Evolutionary conservation across 1,139 yeast genomes (phyloP).

Genomic region (Sugiyamaella japonica): DNA sequence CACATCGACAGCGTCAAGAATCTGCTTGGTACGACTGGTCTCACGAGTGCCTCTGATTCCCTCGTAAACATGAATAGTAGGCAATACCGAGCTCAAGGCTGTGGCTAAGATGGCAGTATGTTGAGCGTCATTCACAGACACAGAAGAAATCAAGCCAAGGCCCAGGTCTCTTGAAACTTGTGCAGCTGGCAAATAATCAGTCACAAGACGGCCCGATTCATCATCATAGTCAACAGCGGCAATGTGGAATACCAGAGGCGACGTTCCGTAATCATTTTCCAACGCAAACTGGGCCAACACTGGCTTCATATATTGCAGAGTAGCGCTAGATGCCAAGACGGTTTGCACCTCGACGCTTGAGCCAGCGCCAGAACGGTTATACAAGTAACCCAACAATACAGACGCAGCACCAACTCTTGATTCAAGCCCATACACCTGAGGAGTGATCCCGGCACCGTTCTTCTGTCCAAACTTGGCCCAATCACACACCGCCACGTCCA

Average conservation of each 20-base stretch:
- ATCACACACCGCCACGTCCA: conserved; percentile 59
- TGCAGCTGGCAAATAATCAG: conserved; percentile 63
- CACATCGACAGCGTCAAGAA: conserved; percentile 50
- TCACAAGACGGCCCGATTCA: conserved; percentile 51
- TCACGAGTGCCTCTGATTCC: conserved; percentile 69
- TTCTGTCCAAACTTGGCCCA: conserved; percentile 55
- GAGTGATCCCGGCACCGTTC: conserved; percentile 58
- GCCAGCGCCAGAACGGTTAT: conserved; percentile 33
- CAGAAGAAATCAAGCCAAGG: conserved; percentile 71
- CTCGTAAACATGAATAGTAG: conserved; percentile 73
- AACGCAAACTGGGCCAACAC: conserved; percentile 46
- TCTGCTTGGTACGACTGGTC: conserved; percentile 51
- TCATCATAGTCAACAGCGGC: conserved; percentile 72
- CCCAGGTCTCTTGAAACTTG: conserved; percentile 63
- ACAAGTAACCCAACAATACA: conserved; percentile 72
- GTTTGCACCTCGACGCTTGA: conserved; percentile 31
- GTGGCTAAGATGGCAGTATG: conserved; percentile 66
- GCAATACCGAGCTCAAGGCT: conserved; percentile 60
- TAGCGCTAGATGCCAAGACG: conserved; percentile 66
- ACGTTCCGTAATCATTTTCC: conserved; percentile 29
- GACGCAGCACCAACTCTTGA: conserved; percentile 84
- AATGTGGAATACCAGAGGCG: conserved; percentile 60
- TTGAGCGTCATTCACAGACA: conserved; percentile 49
- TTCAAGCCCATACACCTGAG: conserved; percentile 61
- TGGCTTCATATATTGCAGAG: conserved; percentile 67